phyloP scores from a whole-genome alignment of 768 basidiomycete genomes.

The Mycena vulgaris region DNA sequence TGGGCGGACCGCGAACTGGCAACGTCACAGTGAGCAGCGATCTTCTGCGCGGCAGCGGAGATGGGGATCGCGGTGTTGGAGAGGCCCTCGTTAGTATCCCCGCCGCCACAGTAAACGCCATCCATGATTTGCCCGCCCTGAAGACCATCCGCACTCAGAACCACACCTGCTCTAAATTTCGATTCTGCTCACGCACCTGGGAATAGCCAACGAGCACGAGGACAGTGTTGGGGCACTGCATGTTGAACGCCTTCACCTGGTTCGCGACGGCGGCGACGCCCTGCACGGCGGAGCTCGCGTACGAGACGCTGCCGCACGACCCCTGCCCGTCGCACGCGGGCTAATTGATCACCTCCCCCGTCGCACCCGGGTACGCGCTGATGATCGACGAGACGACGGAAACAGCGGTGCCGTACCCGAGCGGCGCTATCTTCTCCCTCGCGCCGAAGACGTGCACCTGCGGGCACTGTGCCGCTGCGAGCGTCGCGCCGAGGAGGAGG shows the following conservation, averaged over 20 bases:
- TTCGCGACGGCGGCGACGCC: constrained; percentile 49
- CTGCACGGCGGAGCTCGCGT: constrained; percentile 49
- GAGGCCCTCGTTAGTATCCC: constrained; percentile 51
- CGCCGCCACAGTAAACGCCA: constrained; percentile 52
- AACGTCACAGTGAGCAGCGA: no score
- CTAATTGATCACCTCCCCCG: constrained; percentile 52
- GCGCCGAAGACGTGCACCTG: constrained; percentile 53
- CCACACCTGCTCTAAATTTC: neutral
- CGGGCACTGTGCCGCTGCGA: constrained; percentile 44
- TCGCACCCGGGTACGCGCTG: constrained; percentile 48
- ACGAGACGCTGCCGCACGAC: constrained; percentile 50
- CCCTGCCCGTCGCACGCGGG: constrained; percentile 55
- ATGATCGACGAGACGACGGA: constrained; percentile 48
- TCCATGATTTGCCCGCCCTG: constrained; percentile 54
- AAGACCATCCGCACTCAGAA: neutral
- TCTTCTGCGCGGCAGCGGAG: constrained; percentile 45
- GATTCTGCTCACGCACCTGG: constrained; percentile 42
- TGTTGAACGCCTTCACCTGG: constrained; percentile 52
- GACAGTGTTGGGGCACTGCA: constrained; percentile 48
- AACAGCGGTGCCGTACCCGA: constrained; percentile 51
- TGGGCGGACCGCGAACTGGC: constrained; percentile 53
- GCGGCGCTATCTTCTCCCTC: constrained; percentile 50
- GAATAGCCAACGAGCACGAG: constrained; percentile 54
- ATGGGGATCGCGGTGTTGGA: constrained; percentile 49
- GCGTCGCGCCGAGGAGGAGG: constrained; percentile 29